Conservation (phyloP, 2,329 filamentous ascomycete genomes). For the Trichoderma sp. region DNA sequence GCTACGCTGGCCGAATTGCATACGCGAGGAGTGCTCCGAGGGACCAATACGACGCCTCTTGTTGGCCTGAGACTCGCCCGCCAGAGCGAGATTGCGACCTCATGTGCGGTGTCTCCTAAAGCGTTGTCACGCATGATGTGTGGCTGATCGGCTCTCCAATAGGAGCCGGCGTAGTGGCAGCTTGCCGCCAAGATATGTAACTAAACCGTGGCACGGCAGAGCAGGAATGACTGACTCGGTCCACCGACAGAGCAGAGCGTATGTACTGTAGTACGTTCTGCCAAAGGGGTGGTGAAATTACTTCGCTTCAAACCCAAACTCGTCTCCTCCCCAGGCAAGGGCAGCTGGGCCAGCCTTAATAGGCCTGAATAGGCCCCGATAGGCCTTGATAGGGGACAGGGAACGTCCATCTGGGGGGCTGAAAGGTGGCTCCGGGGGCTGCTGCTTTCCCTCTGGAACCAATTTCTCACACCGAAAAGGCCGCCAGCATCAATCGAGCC, state of each 20-base stretch:
- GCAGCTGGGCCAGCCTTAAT: background rate
- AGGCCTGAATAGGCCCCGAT: background rate
- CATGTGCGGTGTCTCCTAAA: background rate
- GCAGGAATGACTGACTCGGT: background rate
- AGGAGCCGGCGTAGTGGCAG: background rate
- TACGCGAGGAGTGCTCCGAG: background rate
- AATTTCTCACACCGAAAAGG: background rate
- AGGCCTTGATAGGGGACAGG: background rate
- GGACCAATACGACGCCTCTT: background rate
- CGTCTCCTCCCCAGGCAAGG: background rate
- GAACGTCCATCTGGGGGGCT: background rate
- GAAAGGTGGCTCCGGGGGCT: background rate
- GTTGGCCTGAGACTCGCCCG: background rate
- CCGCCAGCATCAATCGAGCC: background rate
- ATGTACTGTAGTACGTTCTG: too few relatives aligned
- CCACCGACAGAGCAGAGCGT: background rate
- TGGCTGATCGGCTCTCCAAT: slow-evolving; percentile 3
- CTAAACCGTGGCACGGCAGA: background rate
- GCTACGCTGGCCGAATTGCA: background rate
- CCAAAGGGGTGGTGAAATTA: background rate
- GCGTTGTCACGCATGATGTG: background rate
- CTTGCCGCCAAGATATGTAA: background rate
- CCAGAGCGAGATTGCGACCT: background rate
- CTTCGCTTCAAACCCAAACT: background rate
- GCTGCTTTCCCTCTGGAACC: background rate